These are phyloP conservation scores for Syncephalastrum monosporum DNA, from an alignment of 371 early-diverging fungal species.

Conservation along the genomic window DNA sequence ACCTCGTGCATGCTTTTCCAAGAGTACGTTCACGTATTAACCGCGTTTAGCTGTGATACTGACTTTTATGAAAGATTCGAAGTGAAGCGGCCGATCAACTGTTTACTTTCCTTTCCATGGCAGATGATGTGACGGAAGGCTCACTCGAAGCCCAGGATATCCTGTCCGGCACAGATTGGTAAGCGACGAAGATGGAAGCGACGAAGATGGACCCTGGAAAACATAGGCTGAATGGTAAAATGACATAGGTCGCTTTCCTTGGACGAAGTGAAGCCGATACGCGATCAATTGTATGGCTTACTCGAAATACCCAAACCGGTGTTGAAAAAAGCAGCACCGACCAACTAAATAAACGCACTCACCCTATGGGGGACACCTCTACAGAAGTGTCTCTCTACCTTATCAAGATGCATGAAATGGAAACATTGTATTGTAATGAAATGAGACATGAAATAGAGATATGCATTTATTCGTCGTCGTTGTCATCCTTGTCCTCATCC, in stretches of 20 bases:
- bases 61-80: constrained; percentile 35
- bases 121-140: constrained; percentile 30
- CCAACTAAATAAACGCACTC: constrained; percentile 3
- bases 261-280: constrained; percentile 21
- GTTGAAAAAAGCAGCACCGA: constrained; percentile 7
- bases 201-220: neutral
- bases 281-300: constrained; percentile 36
- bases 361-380: too few species aligned
- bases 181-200: constrained; percentile 12
- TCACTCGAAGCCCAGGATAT: constrained; percentile 43
- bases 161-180: constrained; percentile 49
- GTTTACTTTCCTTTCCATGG: constrained; percentile 40
- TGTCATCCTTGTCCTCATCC: constrained; percentile 18
- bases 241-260: constrained; percentile 26
- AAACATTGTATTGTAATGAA: too few species aligned
- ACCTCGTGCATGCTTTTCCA: constrained; percentile 53
- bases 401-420: too few species aligned
- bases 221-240: neutral
- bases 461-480: constrained; percentile 9
- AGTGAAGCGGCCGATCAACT: constrained; percentile 51
- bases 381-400: neutral
- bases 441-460: too few species aligned
- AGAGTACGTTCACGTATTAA: constrained; percentile 26
- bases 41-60: neutral
- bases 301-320: constrained; percentile 40